A percentile compares a stretch with the other conserved stretches of the same genome.
Conservation (phyloP, 805 yeast genomes). For the Priceomyces medius region DNA sequence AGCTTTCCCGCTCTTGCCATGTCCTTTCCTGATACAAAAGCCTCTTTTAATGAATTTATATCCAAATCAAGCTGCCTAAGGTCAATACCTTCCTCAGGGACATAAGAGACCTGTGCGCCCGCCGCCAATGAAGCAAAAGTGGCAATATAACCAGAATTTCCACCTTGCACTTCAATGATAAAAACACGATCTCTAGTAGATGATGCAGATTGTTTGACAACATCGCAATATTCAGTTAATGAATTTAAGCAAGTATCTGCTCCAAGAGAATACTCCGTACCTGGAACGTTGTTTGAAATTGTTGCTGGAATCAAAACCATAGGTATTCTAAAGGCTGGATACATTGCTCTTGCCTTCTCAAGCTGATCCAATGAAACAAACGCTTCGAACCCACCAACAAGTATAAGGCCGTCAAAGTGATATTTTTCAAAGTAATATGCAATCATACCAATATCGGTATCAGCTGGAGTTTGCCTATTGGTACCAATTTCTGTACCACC, state of each 20-base stretch:
- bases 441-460: slow-evolving; percentile 79
- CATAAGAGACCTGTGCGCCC: slow-evolving; percentile 89
- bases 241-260: slow-evolving; percentile 94
- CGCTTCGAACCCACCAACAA: slow-evolving; percentile 98
- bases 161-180: slow-evolving; percentile 98
- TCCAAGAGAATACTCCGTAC: slow-evolving; percentile 94
- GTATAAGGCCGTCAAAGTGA: slow-evolving; percentile 80
- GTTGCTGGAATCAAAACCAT: slow-evolving; percentile 94
- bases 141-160: slow-evolving; percentile 92
- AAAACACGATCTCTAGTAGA: slow-evolving; percentile 92
- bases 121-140: slow-evolving; percentile 78
- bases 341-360: slow-evolving; percentile 68
- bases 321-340: slow-evolving; percentile 93
- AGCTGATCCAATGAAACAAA: slow-evolving; percentile 80
- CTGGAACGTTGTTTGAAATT: slow-evolving; percentile 97
- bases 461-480: slow-evolving; percentile 79
- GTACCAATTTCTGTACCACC: slow-evolving; percentile 99
- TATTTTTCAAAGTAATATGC: slow-evolving; percentile 92
- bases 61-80: slow-evolving; percentile 73
- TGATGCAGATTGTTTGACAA: slow-evolving; percentile 90
- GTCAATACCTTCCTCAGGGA: slow-evolving; percentile 81
- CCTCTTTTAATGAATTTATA: slow-evolving; percentile 62
- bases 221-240: slow-evolving; percentile 89
- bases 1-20: slow-evolving; percentile 82
- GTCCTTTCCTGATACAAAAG: slow-evolving; percentile 73